These are phyloP conservation scores for Lentinula sp. DNA, from an alignment of 768 basidiomycete species.

Conservation along the genomic window DNA sequence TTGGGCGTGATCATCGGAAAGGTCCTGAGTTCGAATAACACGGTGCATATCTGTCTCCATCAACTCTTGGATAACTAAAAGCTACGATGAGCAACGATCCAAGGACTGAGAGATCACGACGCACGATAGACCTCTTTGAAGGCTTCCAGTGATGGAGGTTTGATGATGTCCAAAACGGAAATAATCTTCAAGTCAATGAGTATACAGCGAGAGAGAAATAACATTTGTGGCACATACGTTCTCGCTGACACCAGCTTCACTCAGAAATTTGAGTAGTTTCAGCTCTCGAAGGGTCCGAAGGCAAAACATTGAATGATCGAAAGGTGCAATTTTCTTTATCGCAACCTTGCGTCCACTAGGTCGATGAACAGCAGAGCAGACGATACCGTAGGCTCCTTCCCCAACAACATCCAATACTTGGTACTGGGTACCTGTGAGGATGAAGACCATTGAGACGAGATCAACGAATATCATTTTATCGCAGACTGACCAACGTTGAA, in stretches of 20 bases:
- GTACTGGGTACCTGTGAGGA: conserved; percentile 60
- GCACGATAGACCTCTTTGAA: conserved; percentile 83
- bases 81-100: conserved; percentile 4
- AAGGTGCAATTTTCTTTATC: conserved; percentile 94
- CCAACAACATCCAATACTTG: conserved; percentile 85
- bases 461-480: neutral
- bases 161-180: conserved; percentile 84
- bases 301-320: conserved; percentile 95
- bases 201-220: neutral
- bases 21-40: conserved; percentile 90
- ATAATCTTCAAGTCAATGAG: conserved; percentile 54
- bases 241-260: conserved; percentile 85
- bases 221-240: conserved; percentile 44
- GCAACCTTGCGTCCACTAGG: conserved; percentile 90
- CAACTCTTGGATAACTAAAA: conserved; percentile 78
- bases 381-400: conserved; percentile 92
- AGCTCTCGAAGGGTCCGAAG: conserved; percentile 85
- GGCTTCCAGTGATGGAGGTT: conserved; percentile 69
- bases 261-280: conserved; percentile 77
- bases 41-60: conserved; percentile 98
- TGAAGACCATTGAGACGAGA: neutral
- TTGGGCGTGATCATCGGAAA: conserved; percentile 93
- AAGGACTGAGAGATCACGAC: conserved; percentile 16
- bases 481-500: conserved; percentile 73
- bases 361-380: conserved; percentile 86